Base-by-base conservation (phyloP, 352 stramenopile genomes). In the Phytophthora europaea region DNA sequence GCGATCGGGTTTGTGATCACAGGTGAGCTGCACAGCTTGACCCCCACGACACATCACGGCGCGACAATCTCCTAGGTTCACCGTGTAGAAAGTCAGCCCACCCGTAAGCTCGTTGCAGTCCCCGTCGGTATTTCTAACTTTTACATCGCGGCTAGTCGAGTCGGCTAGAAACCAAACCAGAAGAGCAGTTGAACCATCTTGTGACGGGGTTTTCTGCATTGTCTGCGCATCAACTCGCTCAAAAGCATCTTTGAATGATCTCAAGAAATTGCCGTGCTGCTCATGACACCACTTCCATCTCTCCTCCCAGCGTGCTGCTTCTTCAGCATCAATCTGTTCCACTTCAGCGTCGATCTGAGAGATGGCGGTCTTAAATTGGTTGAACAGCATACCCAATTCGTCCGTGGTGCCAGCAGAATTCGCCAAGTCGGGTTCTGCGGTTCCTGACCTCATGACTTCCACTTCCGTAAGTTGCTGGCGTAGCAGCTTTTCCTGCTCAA, bases 31-130 rank as follows among this genome's bases (percentile, higher is more conserved):
- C 18, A 91, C 60, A 34, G 67, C 82, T n/a, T 65, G 47, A 0
- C 79, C 77, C 13, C 67, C 67, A 31, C 85, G 74, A 67, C 76
- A 91, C 43, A 94, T 72, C 16, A 95, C 73, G 0, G 82, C 88
- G 43, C 88, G 82, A 10, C 78, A 93, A 48, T 94, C 84, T 26
- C 88, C 88, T 3, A 90, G 55, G 33, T 94, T 95, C 4, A 78
- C 64, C 3, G 71, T 78, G 60, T 90, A 94, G 13, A 89, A 83
- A 7, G n/a, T 84, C 56, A 80, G 8, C 6, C 62, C 62, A 5
- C 38, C 36, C 2, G 31, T 28, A 28, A 9, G 34, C 51, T 45
- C 38, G 38, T 6, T 45, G 38, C 38, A n/a, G 38, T 6, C 38
- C 13, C 6, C 28, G 8, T 31, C 28, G 28, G 8, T 31, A 31